Evolutionary conservation across 352 stramenopile genomes (phyloP).

Genomic region (Pythium folliculosum): DNA sequence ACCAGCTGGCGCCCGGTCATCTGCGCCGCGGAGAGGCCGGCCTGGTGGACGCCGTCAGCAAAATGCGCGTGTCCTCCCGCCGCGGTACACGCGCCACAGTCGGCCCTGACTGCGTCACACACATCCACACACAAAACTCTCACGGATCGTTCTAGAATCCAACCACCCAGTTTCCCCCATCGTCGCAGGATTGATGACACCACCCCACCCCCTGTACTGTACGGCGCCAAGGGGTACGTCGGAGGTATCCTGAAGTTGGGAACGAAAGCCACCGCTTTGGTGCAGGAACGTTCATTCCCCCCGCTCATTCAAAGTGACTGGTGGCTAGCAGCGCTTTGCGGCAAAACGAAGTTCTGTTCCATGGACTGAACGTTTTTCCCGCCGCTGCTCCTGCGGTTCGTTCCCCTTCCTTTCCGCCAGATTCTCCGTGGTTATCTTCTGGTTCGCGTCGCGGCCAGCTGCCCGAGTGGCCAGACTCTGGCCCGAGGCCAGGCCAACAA

Average conservation of each 20-base stretch:
- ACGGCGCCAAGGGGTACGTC: too few species aligned
- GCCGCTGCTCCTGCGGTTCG: background rate
- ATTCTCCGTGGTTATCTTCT: slow-evolving; percentile 18
- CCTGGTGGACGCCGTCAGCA: slow-evolving; percentile 13
- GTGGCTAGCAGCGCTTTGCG: background rate
- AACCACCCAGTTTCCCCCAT: too few species aligned
- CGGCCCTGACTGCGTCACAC: background rate
- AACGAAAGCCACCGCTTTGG: too few species aligned
- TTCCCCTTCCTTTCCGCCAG: slow-evolving; percentile 6
- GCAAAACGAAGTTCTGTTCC: background rate
- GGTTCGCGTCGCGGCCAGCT: slow-evolving; percentile 8
- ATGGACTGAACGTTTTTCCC: slow-evolving; percentile 21
- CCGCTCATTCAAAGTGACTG: background rate
- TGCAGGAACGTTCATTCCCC: too few species aligned
- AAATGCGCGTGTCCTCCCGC: slow-evolving; percentile 12
- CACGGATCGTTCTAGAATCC: slow-evolving; percentile 7
- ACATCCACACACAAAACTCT: background rate
- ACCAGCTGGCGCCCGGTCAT: background rate
- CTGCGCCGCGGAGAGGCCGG: background rate
- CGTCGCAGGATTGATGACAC: too few species aligned
- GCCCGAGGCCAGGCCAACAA: slow-evolving; percentile 13
- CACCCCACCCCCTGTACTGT: too few species aligned
- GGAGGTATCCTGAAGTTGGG: slow-evolving; percentile 2
- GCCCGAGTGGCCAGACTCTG: slow-evolving; percentile 7
- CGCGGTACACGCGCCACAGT: too few species aligned